Conservation (phyloP, 2,329 filamentous ascomycete genomes). For the Cercospora sp. region DNA sequence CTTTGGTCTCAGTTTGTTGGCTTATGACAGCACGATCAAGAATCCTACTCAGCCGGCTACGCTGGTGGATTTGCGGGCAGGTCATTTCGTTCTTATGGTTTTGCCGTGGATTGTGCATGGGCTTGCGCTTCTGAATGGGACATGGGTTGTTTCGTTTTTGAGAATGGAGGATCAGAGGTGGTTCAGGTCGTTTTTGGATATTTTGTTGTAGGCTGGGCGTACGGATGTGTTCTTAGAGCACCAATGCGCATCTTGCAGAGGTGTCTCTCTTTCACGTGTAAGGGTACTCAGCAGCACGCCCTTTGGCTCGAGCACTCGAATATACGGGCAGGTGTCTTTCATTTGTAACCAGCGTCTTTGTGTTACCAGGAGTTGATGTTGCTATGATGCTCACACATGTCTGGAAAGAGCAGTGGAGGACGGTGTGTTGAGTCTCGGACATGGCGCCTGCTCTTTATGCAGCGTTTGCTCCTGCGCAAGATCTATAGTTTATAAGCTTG, state of each 20-base stretch:
- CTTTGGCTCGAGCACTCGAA: no score
- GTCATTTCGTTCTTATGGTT: not conserved
- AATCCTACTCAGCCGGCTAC: not conserved
- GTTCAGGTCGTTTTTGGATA: not conserved
- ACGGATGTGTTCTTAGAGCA: not conserved
- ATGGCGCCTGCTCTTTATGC: no score
- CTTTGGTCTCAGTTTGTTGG: not conserved
- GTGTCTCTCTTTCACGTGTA: no score
- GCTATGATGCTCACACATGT: no score
- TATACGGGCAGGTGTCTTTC: no score
- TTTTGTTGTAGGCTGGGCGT: not conserved
- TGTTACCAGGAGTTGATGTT: no score
- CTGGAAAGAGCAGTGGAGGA: no score
- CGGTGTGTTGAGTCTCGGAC: no score
- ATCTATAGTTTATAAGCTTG: no score
- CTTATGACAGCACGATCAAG: not conserved
- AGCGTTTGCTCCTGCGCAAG: no score
- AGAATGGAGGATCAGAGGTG: not conserved
- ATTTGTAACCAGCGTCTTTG: no score
- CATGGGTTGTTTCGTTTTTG: not conserved
- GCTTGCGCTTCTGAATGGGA: not conserved
- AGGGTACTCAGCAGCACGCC: no score
- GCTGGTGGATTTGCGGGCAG: not conserved
- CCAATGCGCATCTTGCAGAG: not conserved
- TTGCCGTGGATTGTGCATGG: not conserved